phyloP scores from a whole-genome alignment of 192 early-diverging fungal species.

The Coemansia sp. region DNA sequence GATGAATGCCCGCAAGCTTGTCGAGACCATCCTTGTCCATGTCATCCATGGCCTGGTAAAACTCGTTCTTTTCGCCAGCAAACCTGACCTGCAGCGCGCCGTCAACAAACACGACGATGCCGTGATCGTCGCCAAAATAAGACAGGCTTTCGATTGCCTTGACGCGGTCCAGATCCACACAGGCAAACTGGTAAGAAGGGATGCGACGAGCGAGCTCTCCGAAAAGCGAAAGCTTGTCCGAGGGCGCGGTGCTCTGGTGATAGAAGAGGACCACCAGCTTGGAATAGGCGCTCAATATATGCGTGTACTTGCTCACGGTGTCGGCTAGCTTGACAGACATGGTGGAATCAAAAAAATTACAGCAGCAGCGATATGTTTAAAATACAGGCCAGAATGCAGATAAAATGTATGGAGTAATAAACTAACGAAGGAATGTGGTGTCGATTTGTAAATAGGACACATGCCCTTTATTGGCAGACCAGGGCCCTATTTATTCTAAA shows the following conservation, averaged over 20 bases:
- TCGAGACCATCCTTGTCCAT: not conserved
- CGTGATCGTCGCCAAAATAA: not conserved
- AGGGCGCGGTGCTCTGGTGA: not conserved
- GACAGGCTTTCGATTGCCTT: not conserved
- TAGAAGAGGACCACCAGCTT: not conserved
- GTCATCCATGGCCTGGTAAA: not conserved
- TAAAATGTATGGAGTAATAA: not conserved
- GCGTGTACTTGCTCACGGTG: not conserved
- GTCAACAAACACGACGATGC: constrained; percentile 2
- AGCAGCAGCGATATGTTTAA: not conserved
- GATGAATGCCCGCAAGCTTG: not conserved
- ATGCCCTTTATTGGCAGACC: no score
- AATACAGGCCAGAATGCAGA: no score
- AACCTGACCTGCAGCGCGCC: not conserved
- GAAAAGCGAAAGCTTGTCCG: not conserved
- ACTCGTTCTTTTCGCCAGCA: not conserved
- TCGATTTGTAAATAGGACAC: no score
- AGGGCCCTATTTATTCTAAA: no score
- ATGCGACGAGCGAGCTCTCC: not conserved
- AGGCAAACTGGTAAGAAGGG: constrained; percentile 5
- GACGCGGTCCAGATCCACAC: not conserved
- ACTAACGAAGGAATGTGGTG: no score
- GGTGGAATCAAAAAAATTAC: not conserved
- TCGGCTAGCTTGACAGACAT: constrained; percentile 7
- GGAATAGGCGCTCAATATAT: not conserved